Conservation (phyloP, 2,329 filamentous ascomycete genomes). For the Amesomyces nigricolor region DNA sequence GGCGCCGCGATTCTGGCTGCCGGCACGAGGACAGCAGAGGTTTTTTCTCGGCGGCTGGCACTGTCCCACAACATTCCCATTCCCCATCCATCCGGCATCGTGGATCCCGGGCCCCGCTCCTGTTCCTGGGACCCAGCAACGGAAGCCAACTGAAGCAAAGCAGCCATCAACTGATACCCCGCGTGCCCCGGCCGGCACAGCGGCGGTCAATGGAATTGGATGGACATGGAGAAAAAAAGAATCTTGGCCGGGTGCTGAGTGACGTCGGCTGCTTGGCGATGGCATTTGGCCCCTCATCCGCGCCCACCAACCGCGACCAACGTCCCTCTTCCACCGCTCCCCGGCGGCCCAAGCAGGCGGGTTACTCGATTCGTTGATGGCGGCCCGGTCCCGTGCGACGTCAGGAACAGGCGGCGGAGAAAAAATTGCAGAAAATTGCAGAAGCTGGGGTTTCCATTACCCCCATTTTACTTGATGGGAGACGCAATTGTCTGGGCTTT, state of each 20-base stretch:
- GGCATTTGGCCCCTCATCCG: not conserved
- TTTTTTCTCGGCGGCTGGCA: conserved; percentile 11
- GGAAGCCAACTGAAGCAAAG: too few species aligned
- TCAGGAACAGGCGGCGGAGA: conserved; percentile 13
- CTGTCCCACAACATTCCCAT: conserved; percentile 4
- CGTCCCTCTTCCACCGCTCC: conserved; percentile 1
- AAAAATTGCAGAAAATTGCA: conserved; percentile 1
- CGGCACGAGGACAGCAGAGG: conserved; percentile 27
- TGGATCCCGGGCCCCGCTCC: conserved; percentile 8
- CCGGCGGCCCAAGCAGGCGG: not conserved
- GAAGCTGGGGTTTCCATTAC: conserved; percentile 26
- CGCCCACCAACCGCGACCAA: not conserved
- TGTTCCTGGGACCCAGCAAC: not conserved
- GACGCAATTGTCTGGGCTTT: conserved; percentile 18
- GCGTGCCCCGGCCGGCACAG: conserved; percentile 10
- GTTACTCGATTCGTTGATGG: conserved; percentile 13
- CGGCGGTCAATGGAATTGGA: conserved; percentile 19
- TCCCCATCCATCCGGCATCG: not conserved
- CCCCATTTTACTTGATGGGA: conserved; percentile 29
- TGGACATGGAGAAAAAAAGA: not conserved
- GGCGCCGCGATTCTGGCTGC: conserved; percentile 1
- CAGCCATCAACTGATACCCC: not conserved
- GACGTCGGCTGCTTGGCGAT: not conserved
- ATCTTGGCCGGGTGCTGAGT: not conserved
- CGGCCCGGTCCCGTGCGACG: conserved; percentile 22